A percentile compares a stretch with the other conserved stretches of the same genome.
phyloP scores from a whole-genome alignment of 176 grass and related monocot genomes.

The Tillandsia fasciculata region DNA sequence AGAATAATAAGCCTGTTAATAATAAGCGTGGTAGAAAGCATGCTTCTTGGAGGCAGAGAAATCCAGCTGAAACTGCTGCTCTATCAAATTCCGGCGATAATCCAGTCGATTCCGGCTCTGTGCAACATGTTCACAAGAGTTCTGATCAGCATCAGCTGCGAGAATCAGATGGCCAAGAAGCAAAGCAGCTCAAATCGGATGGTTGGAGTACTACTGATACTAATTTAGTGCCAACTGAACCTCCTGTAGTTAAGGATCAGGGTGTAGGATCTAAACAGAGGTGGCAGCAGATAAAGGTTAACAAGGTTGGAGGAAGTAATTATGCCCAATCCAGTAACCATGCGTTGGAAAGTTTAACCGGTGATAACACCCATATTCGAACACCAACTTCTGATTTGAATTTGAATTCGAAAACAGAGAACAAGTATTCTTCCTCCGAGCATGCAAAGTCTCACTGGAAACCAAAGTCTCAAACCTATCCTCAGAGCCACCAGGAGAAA shows the following conservation, averaged over 20 bases:
- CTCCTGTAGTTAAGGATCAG: constrained; percentile 31
- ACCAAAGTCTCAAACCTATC: constrained; percentile 48
- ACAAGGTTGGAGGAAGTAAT: constrained; percentile 38
- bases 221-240: constrained; percentile 20
- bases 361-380: constrained; percentile 21
- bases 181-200: constrained; percentile 28
- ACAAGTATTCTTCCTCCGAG: constrained; percentile 27
- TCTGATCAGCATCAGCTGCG: constrained; percentile 23
- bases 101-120: constrained; percentile 22
- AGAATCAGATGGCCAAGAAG: constrained; percentile 28
- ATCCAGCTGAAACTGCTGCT: constrained; percentile 42
- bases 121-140: constrained; percentile 28
- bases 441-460: constrained; percentile 60
- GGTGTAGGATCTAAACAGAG: constrained; percentile 35
- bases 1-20: constrained; percentile 41
- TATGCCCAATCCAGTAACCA: constrained; percentile 27
- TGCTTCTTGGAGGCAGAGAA: constrained; percentile 85
- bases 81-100: constrained; percentile 27
- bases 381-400: constrained; percentile 20
- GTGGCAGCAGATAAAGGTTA: constrained; percentile 42
- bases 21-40: constrained; percentile 55
- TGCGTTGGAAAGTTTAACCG: constrained; percentile 24
- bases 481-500: constrained; percentile 31
- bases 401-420: constrained; percentile 37
- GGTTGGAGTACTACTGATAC: constrained; percentile 18